These are phyloP conservation scores for Monosporozyma unispora DNA, from an alignment of 805 yeast species.

Conservation along the genomic window DNA sequence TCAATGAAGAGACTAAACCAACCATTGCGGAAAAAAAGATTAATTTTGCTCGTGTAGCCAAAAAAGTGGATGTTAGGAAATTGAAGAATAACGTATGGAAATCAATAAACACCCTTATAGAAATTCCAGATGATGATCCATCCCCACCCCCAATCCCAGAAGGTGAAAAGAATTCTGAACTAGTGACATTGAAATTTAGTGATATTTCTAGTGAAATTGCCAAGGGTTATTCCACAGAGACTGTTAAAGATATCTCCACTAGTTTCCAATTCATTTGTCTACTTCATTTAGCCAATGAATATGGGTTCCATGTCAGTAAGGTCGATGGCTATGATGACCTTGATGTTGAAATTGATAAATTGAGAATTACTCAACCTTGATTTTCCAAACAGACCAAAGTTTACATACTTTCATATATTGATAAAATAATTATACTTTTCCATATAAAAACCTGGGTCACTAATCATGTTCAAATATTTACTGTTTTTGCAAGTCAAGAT, in stretches of 20 bases:
- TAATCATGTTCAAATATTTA: neutral
- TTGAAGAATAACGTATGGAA: slow-evolving; percentile 74
- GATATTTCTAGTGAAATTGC: slow-evolving; percentile 43
- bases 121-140: slow-evolving; percentile 14
- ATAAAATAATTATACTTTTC: neutral
- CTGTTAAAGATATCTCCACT: slow-evolving; percentile 63
- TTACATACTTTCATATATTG: neutral
- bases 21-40: slow-evolving; percentile 29
- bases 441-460: neutral
- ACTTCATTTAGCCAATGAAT: slow-evolving; percentile 80
- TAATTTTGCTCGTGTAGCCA: slow-evolving; percentile 62
- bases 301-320: slow-evolving; percentile 52
- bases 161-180: slow-evolving; percentile 10
- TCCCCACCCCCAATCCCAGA: slow-evolving; percentile 14
- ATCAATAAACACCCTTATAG: slow-evolving; percentile 30
- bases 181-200: slow-evolving; percentile 30
- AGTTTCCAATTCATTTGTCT: slow-evolving; percentile 79
- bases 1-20: slow-evolving; percentile 4
- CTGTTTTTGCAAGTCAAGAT: too few relatives aligned
- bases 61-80: slow-evolving; percentile 64
- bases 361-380: neutral
- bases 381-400: neutral
- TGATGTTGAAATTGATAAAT: slow-evolving; percentile 9
- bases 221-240: slow-evolving; percentile 45
- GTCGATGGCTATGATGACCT: slow-evolving; percentile 32